Evolutionary conservation across 2,329 filamentous ascomycete genomes (phyloP), one percentile per base, ranked within the genome.

Genomic region (Paecilomyces formosus): DNA sequence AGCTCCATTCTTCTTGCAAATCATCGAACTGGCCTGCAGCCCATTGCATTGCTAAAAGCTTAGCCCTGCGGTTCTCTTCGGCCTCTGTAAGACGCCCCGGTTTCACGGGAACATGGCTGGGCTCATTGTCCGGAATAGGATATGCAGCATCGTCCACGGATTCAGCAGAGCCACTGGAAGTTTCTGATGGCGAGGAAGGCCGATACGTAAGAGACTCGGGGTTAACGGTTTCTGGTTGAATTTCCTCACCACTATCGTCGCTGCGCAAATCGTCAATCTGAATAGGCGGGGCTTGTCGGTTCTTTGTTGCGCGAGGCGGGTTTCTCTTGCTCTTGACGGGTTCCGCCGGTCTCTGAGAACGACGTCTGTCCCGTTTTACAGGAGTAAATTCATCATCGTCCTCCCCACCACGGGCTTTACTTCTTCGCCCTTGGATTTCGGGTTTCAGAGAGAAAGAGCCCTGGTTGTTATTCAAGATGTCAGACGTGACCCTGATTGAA

Each of bases 41-140:
- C 65, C 67, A 70, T 52, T 66, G 64, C 57, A 70, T 62, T 15
- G 69, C 67, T 52, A 68, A 67, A 57, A 72, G 60, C 58, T 73
- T 73, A 5, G 72, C 70, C 56, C 61, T 62, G 53, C 67, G 60
- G 57, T 73, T 74, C 28, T 69, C 68, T 52, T 69, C 63, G 0
- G 65, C 67, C 49, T 64, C 60, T 6, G 61, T 62, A 15, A 55
- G 57, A 15, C 45, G 52, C 33, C 55, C 33, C 39, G 64, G 45
- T 28, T 45, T 53, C 11, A 55, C 58, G 15, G 59, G 53, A 18
- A 45, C 18, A 15, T 45, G 35, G 18, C 39, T 18, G 9, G 39
- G 18, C 18, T 45, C 39, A 6, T 45, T n/a, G n/a, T 18, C 15
- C 18, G 39, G 15, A 6, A n/a, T 9, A 45, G n/a, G n/a, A 45